Evolutionary conservation across 129 eudicot genomes (phyloP).

Genomic region (Heracleum sosnowskyi): DNA sequence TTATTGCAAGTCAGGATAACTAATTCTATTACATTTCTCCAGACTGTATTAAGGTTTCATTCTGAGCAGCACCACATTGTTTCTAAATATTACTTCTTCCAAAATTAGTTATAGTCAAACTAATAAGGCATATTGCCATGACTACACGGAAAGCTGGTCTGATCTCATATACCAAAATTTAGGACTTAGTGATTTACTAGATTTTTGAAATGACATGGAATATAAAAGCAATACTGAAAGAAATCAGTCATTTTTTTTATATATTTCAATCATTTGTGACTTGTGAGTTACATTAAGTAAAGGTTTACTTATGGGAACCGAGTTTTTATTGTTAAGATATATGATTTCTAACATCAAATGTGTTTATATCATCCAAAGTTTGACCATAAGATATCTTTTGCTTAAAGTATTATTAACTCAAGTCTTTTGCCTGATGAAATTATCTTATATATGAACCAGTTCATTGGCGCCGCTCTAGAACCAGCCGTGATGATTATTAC

Average conservation of each 20-base stretch:
- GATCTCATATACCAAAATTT: background rate
- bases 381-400: background rate
- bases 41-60: background rate
- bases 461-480: constrained; percentile 32
- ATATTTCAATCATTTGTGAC: background rate
- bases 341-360: background rate
- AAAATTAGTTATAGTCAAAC: background rate
- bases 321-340: background rate
- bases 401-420: background rate
- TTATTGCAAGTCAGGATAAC: background rate
- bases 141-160: too few relatives aligned
- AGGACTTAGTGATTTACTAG: background rate
- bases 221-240: background rate
- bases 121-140: too few relatives aligned
- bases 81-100: background rate
- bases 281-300: background rate
- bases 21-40: background rate
- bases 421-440: background rate
- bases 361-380: background rate
- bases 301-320: background rate
- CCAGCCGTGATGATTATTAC: constrained; percentile 36
- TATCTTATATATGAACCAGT: constrained; percentile 20
- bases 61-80: background rate
- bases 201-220: background rate
- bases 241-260: too few relatives aligned